Evolutionary conservation across 805 yeast genomes (phyloP).

Genomic region (Ogataea zsoltii): DNA sequence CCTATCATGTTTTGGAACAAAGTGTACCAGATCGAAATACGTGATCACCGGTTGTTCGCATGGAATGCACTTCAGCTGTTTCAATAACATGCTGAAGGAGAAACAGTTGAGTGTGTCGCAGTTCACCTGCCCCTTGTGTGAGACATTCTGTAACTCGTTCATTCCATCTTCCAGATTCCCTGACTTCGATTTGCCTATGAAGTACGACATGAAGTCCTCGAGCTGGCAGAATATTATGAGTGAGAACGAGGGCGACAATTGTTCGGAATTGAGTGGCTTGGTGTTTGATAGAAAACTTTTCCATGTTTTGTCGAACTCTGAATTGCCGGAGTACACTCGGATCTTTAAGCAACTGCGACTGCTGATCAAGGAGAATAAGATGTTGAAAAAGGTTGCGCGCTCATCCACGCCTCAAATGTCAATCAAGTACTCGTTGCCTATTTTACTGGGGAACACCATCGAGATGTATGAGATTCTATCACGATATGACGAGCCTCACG

Average conservation of each 20-base stretch:
- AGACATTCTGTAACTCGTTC: constrained; percentile 43
- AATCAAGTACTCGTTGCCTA: constrained; percentile 22
- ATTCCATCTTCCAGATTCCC: constrained; percentile 43
- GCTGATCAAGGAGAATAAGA: constrained; percentile 18
- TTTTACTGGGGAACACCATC: constrained; percentile 48
- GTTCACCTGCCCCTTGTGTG: constrained; percentile 53
- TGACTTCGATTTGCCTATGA: constrained; percentile 26
- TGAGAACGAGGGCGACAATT: constrained; percentile 33
- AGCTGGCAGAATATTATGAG: constrained; percentile 27
- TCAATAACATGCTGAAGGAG: constrained; percentile 32
- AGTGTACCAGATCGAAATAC: constrained; percentile 31
- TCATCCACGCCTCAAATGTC: constrained; percentile 11
- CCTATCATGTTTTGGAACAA: constrained; percentile 29
- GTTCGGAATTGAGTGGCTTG: constrained; percentile 25
- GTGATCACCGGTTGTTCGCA: constrained; percentile 52
- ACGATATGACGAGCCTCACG: constrained; percentile 39
- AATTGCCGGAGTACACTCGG: constrained; percentile 13
- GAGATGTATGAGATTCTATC: constrained; percentile 60
- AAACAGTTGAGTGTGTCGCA: constrained; percentile 18
- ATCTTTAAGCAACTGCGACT: constrained; percentile 27
- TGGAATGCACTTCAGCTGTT: constrained; percentile 52
- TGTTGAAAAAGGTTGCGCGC: constrained; percentile 16
- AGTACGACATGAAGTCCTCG: constrained; percentile 13
- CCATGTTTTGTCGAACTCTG: constrained; percentile 25
- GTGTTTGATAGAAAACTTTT: constrained; percentile 33